Conservation (phyloP, 192 early-diverging fungal species). For the Powellomyces hirtus region DNA sequence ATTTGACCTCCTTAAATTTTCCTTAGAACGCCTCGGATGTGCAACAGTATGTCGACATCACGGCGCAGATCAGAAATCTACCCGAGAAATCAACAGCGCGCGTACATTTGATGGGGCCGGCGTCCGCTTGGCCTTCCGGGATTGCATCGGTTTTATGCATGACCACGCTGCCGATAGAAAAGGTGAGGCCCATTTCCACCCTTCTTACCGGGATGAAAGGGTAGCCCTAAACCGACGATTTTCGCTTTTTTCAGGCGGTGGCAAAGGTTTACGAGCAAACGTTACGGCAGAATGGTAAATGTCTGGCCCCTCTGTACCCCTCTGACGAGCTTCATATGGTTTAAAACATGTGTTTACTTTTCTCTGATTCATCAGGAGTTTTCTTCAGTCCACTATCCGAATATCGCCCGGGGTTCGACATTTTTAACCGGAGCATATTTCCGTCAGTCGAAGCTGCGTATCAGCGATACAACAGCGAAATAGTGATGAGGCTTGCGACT, state of each 20-base stretch:
- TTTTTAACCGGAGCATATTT: not conserved
- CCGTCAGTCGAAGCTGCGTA: not conserved
- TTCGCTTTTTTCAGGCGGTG: slow-evolving; percentile 5
- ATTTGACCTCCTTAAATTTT: not conserved
- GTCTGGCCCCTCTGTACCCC: too few species aligned
- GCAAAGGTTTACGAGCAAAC: slow-evolving; percentile 4
- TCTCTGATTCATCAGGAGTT: too few species aligned
- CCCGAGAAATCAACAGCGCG: not conserved
- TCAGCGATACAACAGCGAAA: not conserved
- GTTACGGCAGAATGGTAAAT: slow-evolving; percentile 7
- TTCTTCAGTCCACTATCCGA: too few species aligned
- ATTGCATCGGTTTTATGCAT: slow-evolving; percentile 4
- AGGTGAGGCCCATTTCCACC: not conserved
- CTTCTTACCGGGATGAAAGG: too few species aligned
- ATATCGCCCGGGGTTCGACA: slow-evolving; percentile 1
- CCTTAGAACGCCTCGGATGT: not conserved
- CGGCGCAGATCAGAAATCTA: not conserved
- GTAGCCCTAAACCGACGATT: too few species aligned
- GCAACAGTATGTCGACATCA: slow-evolving; percentile 13
- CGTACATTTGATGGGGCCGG: not conserved
- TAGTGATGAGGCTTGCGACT: not conserved
- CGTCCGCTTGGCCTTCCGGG: not conserved
- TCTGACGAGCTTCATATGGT: too few species aligned
- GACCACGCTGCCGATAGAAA: not conserved
- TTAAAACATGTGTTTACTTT: too few species aligned